Evolutionary conservation across 257 asterid genomes (phyloP), one percentile per base, ranked within the genome.

Genomic region (Capsicum pubescens): DNA sequence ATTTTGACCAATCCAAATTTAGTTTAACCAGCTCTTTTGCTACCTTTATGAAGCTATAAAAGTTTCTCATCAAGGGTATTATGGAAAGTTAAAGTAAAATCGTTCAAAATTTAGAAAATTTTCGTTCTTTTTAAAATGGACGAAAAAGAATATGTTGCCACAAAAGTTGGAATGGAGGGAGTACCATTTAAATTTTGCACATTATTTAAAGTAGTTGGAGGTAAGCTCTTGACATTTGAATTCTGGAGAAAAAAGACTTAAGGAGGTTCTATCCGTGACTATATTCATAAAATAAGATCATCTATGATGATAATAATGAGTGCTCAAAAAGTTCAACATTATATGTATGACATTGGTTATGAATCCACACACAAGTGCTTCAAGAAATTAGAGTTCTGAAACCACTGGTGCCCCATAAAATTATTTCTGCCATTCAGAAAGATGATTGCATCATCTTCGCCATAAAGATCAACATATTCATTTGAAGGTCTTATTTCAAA

Each of bases 361-460:
- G 52, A 36, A 69, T 69, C 54, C 77, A 39, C 54, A 39, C 54
- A 69, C 54, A 39, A 39, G 54, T 39, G 55, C 32, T 39, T 69
- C 77, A 15, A 69, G 32, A 39, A 69, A 69, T 69, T 69, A 15
- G 16, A 69, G 26, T 10, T 39, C 55, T 39, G 54, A 69, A 68
- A 39, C 14, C 26, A 69, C 77, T 36, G 32, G 77, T 13, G 52
- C 32, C 77, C 77, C 77, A 39, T 69, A 39, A 69, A 69, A 42
- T 39, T 36, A 69, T 16, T 69, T 52, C 77, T 69, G 55, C 54
- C 55, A 66, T 13, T 66, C 35, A 10, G 61, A 74, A 12, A 50
- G 61, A 50, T 74, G 46, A 55, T 74, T 52, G 81, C 81, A 74
- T 19, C 36, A 50, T 19, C 44, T 48, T 72, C 42, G n/a, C 80